A percentile compares a stretch with the other conserved stretches of the same genome.
Evolutionary conservation across 139 green algal genomes (phyloP).

Genomic region (Yamagishiella unicocca): DNA sequence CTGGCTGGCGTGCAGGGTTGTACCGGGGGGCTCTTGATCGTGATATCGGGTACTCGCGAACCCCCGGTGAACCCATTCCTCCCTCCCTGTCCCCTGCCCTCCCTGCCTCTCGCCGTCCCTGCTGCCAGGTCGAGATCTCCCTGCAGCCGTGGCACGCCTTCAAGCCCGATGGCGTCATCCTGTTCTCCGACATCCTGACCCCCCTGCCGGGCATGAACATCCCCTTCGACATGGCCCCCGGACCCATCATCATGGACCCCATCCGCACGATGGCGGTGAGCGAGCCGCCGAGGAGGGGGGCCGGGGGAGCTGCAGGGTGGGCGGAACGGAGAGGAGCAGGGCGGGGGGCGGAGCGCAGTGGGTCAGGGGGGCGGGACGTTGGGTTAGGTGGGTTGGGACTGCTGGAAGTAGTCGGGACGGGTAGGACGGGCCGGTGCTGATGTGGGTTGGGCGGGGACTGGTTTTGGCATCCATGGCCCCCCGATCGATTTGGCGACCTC

Average conservation of each 20-base stretch:
- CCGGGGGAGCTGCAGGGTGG: neutral
- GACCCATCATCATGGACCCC: constrained; percentile 91
- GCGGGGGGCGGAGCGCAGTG: neutral
- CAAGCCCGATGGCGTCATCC: constrained; percentile 95
- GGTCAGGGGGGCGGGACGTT: too few species aligned
- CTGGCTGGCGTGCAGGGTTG: too few species aligned
- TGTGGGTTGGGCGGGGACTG: too few species aligned
- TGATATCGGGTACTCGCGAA: too few species aligned
- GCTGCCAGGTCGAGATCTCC: constrained; percentile 85
- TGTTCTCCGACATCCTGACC: constrained; percentile 97
- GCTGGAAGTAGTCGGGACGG: too few species aligned
- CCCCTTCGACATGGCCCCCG: constrained; percentile 90
- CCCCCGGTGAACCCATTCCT: neutral
- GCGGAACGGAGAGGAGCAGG: too few species aligned
- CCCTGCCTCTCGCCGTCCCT: neutral
- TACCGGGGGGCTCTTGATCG: too few species aligned
- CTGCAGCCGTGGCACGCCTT: constrained; percentile 95
- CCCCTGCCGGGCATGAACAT: constrained; percentile 95
- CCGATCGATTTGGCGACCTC: too few species aligned
- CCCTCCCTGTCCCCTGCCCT: neutral
- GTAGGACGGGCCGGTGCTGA: too few species aligned
- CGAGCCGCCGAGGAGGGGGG: too few species aligned
- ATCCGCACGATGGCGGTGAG: constrained; percentile 90
- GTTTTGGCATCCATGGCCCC: too few species aligned
- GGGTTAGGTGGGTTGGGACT: too few species aligned